Conservation (phyloP, 139 green algal species). For the Desmodesmus armatus region DNA sequence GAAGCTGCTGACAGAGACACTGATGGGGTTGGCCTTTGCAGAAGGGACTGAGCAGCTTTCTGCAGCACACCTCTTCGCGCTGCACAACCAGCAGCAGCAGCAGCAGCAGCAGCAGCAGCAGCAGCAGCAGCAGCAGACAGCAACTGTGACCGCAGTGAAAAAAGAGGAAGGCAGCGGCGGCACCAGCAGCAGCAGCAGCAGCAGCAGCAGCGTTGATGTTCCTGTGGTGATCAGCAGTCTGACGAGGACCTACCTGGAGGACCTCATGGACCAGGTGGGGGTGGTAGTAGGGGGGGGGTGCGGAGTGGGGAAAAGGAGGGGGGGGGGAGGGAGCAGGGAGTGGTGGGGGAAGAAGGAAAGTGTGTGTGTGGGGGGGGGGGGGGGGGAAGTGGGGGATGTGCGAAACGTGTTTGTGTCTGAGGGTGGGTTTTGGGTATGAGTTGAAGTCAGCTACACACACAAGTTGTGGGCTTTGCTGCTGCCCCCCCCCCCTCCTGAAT, state of each 20-base stretch:
- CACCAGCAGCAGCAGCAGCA: constrained; percentile 26
- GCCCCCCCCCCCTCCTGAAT: too few relatives aligned
- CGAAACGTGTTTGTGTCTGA: neutral
- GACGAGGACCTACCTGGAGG: constrained; percentile 36
- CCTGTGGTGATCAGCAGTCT: constrained; percentile 14
- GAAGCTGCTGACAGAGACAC: neutral
- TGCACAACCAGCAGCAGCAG: neutral
- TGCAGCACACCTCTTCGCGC: neutral
- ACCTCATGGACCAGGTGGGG: constrained; percentile 44
- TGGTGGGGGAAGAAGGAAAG: too few relatives aligned
- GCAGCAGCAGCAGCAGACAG: neutral
- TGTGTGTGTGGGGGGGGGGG: neutral
- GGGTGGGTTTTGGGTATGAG: neutral
- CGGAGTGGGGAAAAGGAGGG: too few relatives aligned
- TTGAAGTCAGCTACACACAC: too few relatives aligned
- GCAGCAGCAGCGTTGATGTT: neutral
- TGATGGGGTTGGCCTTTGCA: too few relatives aligned
- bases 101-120: constrained; percentile 31
- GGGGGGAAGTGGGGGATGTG: neutral
- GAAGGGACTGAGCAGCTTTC: too few relatives aligned
- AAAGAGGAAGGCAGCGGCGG: neutral
- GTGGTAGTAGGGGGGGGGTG: too few relatives aligned
- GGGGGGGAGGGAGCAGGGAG: too few relatives aligned
- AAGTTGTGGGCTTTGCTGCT: too few relatives aligned
- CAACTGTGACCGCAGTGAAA: neutral